Evolutionary conservation across 2,329 filamentous ascomycete species (phyloP), one percentile per base, ranked within the genome.

Genomic region (Piedraia hortae): DNA sequence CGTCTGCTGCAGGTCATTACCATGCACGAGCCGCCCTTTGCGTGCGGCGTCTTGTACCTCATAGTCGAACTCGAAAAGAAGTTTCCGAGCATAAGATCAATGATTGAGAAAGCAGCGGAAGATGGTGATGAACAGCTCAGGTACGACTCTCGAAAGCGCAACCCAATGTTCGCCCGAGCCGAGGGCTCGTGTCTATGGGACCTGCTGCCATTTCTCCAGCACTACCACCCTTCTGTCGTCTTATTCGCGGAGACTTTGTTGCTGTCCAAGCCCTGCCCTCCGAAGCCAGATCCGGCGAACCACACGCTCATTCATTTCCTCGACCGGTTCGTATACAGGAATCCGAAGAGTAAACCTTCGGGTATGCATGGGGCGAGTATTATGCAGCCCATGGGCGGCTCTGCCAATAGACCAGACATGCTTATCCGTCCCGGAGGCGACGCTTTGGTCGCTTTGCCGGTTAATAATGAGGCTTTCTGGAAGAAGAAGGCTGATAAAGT

Each of bases 311-410:
- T 85, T 38, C 72, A 88, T 44, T 97, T 97, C 56, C 56, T 97
- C 26, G 85, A 97, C 48, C 80, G 88, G 35, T 97, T 97, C 45
- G 77, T 90, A n/a, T 97, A 93, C 56, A 70, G 75, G 34, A 90
- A 85, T 36, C 67, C 82, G 29, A 90, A 90, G 54, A 53, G 65
- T 3, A 59, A 53, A 31, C 33, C 41, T 4, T 43, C 46, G 10
- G 55, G 62, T 22, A 46, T 53, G 14, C 72, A 74, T 31, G 88
- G 88, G 21, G 58, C 62, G 13, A 91, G 78, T 12, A 89, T 97
- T 45, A 97, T 97, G 85, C 85, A 97, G 46, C 85, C 88, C 17
- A 62, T 91, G 37, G 59, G 61, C 23, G 22, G 22, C 16, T 23
- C 22, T 21, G 57, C 55, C 7, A 60, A 62, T 24, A 54, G 54